These are phyloP conservation scores for Chalciporus chontae DNA, from an alignment of 768 basidiomycete genomes.

Conservation along the genomic window DNA sequence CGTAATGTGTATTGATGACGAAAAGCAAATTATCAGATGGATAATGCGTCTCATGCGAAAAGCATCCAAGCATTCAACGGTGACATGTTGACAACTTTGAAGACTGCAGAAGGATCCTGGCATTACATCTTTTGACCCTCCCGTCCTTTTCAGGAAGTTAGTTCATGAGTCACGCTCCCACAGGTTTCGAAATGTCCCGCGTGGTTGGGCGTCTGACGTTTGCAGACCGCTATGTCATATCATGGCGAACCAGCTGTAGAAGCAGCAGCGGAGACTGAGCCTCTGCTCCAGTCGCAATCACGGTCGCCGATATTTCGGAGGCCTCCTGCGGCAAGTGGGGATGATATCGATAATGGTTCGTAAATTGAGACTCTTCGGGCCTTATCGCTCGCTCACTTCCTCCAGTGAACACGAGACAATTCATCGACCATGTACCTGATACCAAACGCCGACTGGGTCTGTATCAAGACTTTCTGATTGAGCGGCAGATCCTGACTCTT, in stretches of 20 bases:
- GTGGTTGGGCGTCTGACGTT: too few relatives aligned
- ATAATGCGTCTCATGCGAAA: too few relatives aligned
- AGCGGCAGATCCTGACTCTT: background rate
- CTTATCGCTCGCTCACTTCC: background rate
- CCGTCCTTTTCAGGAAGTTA: too few relatives aligned
- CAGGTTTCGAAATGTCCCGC: too few relatives aligned
- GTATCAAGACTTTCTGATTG: conserved; percentile 9
- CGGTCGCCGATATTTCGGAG: background rate
- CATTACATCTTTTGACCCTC: too few relatives aligned
- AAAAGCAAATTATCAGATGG: too few relatives aligned
- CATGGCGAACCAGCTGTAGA: background rate
- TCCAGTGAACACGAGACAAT: conserved; percentile 2
- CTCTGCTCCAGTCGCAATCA: conserved; percentile 12
- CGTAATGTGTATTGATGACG: too few relatives aligned
- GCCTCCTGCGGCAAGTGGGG: background rate
- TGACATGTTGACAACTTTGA: too few relatives aligned
- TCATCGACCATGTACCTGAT: conserved; percentile 45
- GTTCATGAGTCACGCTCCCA: too few relatives aligned
- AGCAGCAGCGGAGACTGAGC: conserved; percentile 16
- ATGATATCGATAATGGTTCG: conserved; percentile 16
- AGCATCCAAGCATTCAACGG: too few relatives aligned
- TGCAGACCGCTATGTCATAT: conserved; percentile 8
- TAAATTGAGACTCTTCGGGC: background rate
- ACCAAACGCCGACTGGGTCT: conserved; percentile 50
- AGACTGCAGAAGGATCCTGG: too few relatives aligned